Percentiles rank a stretch among this genome's conserved stretches.
Conservation (phyloP, 805 yeast species). For the Schwanniomyces pseudopolymorphus region DNA sequence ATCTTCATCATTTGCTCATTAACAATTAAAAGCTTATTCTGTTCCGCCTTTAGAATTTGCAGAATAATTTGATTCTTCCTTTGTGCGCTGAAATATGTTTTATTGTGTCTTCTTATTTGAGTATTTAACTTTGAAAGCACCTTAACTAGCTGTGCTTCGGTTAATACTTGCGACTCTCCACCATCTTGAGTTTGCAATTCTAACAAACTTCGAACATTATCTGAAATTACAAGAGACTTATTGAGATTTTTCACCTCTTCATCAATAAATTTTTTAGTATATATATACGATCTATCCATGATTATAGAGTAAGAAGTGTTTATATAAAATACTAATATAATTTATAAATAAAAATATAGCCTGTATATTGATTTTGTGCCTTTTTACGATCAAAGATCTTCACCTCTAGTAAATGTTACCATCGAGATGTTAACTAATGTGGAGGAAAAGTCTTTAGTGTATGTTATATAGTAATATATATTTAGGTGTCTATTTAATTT, state of each 20-base stretch:
- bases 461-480: no score
- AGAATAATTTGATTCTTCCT: conserved; percentile 35
- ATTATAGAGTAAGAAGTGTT: neutral
- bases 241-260: conserved; percentile 26
- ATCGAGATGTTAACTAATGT: no score
- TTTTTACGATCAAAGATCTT: neutral
- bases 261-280: conserved; percentile 35
- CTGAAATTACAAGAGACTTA: conserved; percentile 24
- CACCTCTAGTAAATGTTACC: neutral
- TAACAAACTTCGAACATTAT: conserved; percentile 14
- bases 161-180: conserved; percentile 4
- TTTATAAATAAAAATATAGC: neutral
- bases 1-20: conserved; percentile 24
- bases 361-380: conserved; percentile 1
- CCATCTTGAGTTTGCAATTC: conserved; percentile 6
- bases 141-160: conserved; percentile 13
- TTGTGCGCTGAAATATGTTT: conserved; percentile 26
- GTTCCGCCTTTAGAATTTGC: conserved; percentile 35
- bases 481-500: no score
- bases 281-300: conserved; percentile 22
- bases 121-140: conserved; percentile 23
- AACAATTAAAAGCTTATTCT: conserved; percentile 24
- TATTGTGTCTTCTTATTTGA: conserved; percentile 25
- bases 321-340: neutral
- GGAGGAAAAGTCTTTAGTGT: no score